Base-by-base conservation (phyloP, 164 flowering plant species). In the Dillenia suffruticosa region DNA sequence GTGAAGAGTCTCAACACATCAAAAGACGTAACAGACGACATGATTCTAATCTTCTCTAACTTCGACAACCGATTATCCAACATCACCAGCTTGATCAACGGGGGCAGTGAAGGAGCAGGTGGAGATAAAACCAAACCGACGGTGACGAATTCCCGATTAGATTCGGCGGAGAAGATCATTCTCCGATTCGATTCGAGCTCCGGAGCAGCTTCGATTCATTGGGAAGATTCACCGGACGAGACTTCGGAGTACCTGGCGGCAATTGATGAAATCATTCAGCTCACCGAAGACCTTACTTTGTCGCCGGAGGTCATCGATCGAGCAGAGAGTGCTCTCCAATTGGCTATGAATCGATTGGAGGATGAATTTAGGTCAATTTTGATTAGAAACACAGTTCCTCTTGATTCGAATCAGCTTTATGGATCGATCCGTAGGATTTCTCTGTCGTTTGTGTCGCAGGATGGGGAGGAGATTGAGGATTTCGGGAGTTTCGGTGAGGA, bases 311-410 rank as follows among this genome's bases (percentile, higher is more conserved):
- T 63, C 17, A 12, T 66, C 53, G 81, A 77, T 49, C 76, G 85
- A 0, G 83, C 83, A 0, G 86, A 84, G 71, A 74, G 58, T 16
- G 77, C 77, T 10, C 60, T 84, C 5, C 86, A 82, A 57, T 9
- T 74, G 26, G 92, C 92, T 9, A 84, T 87, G 92, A 56, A 75
- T 22, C 70, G 68, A 49, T 59, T 87, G 56, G 88, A 87, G 80
- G 89, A 84, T 14, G 92, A 87, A 68, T 80, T 87, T 58, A 71
- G 82, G 9, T 72, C 65, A 32, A 61, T 83, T 22, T 59, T 87
- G 62, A 62, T 74, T 9, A 60, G 77, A 24, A 78, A 72, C 49
- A 73, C 79, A 0, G 65, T 77, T n/a, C 83, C 82, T 2, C 64
- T 83, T 2, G 86, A 86, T 53, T 75, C 83, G 0, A 90, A 76